phyloP scores from a whole-genome alignment of 768 basidiomycete genomes.

The Russula ochroleuca region DNA sequence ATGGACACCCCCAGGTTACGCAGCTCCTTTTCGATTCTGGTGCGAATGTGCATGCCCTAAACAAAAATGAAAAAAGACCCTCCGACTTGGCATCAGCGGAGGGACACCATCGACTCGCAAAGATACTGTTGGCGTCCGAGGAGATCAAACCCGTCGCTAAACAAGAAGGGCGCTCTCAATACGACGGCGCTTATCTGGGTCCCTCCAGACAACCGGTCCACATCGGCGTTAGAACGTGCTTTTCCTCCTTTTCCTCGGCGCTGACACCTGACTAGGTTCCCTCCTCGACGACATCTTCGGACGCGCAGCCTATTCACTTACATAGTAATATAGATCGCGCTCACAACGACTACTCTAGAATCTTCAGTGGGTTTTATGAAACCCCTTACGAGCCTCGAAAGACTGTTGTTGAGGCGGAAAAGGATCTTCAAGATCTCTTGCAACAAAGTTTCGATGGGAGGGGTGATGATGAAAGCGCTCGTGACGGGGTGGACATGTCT shows the following conservation, averaged over 20 bases:
- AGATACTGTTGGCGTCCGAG: background rate
- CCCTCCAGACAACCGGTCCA: background rate
- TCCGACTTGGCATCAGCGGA: background rate
- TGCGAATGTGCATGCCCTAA: background rate
- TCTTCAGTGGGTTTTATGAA: constrained; percentile 33
- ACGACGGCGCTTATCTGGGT: background rate
- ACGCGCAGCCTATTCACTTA: constrained; percentile 22
- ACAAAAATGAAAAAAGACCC: background rate
- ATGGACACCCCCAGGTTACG: background rate
- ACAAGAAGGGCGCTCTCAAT: too few relatives aligned
- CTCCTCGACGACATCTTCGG: constrained; percentile 17
- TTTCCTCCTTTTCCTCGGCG: background rate
- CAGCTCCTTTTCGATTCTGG: background rate
- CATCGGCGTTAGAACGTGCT: background rate
- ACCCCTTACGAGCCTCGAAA: constrained; percentile 34
- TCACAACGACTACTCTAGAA: constrained; percentile 13
- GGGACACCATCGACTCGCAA: background rate
- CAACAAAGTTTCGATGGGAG: constrained; percentile 53
- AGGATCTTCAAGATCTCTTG: constrained; percentile 72
- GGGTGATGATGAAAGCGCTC: constrained; percentile 47
- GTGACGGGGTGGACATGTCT: constrained; percentile 50
- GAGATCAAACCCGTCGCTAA: too few relatives aligned
- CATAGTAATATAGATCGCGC: constrained; percentile 20
- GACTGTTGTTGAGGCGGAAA: constrained; percentile 60
- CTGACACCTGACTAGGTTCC: constrained; percentile 4